A percentile compares a stretch with the other conserved stretches of the same genome.
These are phyloP conservation scores for Penicillium freii DNA, from an alignment of 2,329 filamentous ascomycete species.

Conservation along the genomic window DNA sequence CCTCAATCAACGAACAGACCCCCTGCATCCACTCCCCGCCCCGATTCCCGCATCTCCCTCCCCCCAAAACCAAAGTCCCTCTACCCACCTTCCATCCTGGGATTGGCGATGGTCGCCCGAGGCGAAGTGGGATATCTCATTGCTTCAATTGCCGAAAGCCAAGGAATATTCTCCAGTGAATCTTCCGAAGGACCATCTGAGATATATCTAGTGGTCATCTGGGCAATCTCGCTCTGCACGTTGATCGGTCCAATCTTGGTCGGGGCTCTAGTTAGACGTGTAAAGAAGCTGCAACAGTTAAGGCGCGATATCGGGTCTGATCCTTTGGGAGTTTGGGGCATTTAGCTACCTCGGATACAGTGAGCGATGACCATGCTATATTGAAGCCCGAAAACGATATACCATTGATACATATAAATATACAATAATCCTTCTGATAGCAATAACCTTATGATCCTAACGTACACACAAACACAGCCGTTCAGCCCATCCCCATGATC, in stretches of 20 bases:
- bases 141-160: conserved; percentile 62
- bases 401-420: background rate
- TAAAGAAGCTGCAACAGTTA: conserved; percentile 42
- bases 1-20: background rate
- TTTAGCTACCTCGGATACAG: conserved; percentile 20
- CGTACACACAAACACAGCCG: background rate
- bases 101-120: conserved; percentile 69
- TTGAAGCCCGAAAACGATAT: background rate
- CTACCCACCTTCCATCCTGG: conserved; percentile 66
- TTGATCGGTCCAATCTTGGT: conserved; percentile 55
- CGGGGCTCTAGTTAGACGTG: conserved; percentile 49
- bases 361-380: background rate
- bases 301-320: conserved; percentile 29
- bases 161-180: conserved; percentile 45
- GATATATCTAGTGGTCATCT: conserved; percentile 54
- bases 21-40: background rate
- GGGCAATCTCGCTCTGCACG: conserved; percentile 58
- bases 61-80: conserved; percentile 58
- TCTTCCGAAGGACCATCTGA: conserved; percentile 37
- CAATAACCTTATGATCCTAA: background rate
- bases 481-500: conserved; percentile 23
- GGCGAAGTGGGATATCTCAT: conserved; percentile 80
- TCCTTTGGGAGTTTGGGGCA: conserved; percentile 48
- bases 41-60: background rate
- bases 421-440: background rate